These are phyloP conservation scores for Deuterostichococcus epilithicus DNA, from an alignment of 139 green algal species.

Conservation along the genomic window DNA sequence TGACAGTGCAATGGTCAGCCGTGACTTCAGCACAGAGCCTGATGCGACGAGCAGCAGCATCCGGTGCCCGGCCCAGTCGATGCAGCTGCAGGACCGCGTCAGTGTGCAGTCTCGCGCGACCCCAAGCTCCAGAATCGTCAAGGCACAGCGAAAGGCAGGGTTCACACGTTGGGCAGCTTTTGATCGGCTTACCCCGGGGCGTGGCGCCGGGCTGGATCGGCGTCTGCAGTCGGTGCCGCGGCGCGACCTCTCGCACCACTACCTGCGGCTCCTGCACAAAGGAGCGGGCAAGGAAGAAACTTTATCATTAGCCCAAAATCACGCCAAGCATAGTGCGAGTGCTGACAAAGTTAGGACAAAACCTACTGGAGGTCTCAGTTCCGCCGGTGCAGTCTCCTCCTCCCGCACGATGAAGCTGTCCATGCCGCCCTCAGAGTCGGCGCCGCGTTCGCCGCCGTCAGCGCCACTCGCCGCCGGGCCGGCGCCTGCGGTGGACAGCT, in stretches of 20 bases:
- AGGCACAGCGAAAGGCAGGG: too few relatives aligned
- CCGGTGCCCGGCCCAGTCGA: background rate
- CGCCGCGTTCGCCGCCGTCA: constrained; percentile 12
- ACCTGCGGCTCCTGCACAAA: background rate
- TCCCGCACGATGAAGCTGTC: constrained; percentile 9
- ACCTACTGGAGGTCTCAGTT: too few relatives aligned
- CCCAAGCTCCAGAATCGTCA: too few relatives aligned
- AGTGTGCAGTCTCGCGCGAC: too few relatives aligned
- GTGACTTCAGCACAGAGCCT: background rate
- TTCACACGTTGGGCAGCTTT: too few relatives aligned
- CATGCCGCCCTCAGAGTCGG: constrained; percentile 9
- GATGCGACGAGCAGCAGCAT: background rate
- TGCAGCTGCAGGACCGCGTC: too few relatives aligned
- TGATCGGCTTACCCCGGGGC: constrained; percentile 17
- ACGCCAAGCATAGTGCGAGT: too few relatives aligned
- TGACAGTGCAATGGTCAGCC: too few relatives aligned
- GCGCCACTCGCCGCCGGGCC: constrained; percentile 14
- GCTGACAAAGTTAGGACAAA: too few relatives aligned
- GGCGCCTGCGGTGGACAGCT: background rate
- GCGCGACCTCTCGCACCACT: background rate
- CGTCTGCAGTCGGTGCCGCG: constrained; percentile 32
- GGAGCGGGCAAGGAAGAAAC: too few relatives aligned
- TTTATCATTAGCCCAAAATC: too few relatives aligned
- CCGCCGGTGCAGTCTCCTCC: background rate
- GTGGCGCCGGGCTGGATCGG: constrained; percentile 69